Percentiles rank a stretch among this genome's conserved stretches.
Conservation (phyloP, 1,139 yeast species). For the Blastobotrys illinoisensis region DNA sequence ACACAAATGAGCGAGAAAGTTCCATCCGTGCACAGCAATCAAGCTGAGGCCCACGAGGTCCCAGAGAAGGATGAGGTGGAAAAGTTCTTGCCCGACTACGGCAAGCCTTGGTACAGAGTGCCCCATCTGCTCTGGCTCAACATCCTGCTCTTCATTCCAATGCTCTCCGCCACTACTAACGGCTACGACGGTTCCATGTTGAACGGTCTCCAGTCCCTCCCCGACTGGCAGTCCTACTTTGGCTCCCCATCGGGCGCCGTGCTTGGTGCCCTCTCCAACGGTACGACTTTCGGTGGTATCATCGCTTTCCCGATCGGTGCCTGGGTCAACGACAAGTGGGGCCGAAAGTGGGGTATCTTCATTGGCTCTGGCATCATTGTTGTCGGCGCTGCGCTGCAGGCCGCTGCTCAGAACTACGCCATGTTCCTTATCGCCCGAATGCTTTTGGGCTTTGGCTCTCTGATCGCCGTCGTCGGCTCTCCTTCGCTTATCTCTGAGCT, state of each 20-base stretch:
- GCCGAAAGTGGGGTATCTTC: constrained; percentile 7
- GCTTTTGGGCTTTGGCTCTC: constrained; percentile 25
- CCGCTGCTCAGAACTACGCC: constrained; percentile 7
- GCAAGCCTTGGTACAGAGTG: constrained; percentile 32
- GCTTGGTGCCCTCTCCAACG: constrained; percentile 17
- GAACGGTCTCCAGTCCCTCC: constrained; percentile 10
- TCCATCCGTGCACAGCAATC: not conserved
- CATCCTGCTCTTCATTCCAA: constrained; percentile 15
- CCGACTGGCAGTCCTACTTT: constrained; percentile 9
- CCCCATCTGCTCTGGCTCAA: constrained; percentile 38
- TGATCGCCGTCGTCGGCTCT: constrained; percentile 36
- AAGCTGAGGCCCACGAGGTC: not conserved
- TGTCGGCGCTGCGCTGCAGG: constrained; percentile 11
- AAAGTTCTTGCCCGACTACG: constrained; percentile 32
- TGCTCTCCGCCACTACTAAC: constrained; percentile 9
- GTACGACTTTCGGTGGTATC: constrained; percentile 10
- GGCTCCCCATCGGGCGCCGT: constrained; percentile 5
- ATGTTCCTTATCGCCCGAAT: constrained; percentile 9
- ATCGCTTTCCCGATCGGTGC: constrained; percentile 9
- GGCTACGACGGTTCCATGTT: constrained; percentile 13
- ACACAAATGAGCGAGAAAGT: not conserved
- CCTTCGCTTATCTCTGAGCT: constrained; percentile 40
- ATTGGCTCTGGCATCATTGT: constrained; percentile 7
- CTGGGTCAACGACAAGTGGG: constrained; percentile 8
- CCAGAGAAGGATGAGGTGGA: constrained; percentile 11